Evolutionary conservation across 2,329 filamentous ascomycete species (phyloP).

Genomic region (Neofusicoccum ribis): DNA sequence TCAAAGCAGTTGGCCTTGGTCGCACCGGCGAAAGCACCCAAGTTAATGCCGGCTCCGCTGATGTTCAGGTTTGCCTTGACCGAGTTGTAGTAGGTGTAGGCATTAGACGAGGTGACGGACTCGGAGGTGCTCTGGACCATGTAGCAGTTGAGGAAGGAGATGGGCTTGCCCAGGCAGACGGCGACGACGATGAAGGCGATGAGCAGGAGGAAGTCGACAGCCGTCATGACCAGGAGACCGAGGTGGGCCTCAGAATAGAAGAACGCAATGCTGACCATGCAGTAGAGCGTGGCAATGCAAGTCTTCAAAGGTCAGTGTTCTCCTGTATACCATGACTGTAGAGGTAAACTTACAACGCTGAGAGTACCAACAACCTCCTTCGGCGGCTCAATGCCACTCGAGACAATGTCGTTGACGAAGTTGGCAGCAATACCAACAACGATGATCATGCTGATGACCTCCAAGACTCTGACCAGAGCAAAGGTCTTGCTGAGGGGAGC

Average conservation of each 20-base stretch:
- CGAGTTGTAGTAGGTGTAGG: constrained; percentile 56
- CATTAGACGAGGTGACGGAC: constrained; percentile 37
- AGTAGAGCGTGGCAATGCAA: constrained; percentile 76
- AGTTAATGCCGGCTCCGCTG: constrained; percentile 51
- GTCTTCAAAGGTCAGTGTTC: constrained; percentile 55
- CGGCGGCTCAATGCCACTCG: constrained; percentile 64
- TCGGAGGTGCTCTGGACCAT: constrained; percentile 51
- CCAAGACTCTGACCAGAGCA: constrained; percentile 68
- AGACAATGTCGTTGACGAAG: constrained; percentile 76
- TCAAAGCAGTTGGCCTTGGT: constrained; percentile 71
- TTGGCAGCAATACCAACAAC: constrained; percentile 80
- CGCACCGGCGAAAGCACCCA: constrained; percentile 59
- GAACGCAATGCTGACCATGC: constrained; percentile 66
- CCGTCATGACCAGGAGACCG: constrained; percentile 71
- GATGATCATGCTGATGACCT: constrained; percentile 69
- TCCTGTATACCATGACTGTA: background rate
- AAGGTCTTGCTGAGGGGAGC: constrained; percentile 72
- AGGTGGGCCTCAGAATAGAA: constrained; percentile 78
- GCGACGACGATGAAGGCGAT: constrained; percentile 77
- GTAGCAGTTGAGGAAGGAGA: constrained; percentile 75
- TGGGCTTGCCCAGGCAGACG: constrained; percentile 74
- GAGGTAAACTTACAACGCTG: constrained; percentile 65
- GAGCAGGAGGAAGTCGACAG: constrained; percentile 67
- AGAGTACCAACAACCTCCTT: constrained; percentile 75
- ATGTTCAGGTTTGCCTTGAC: constrained; percentile 54